Evolutionary conservation across 2,329 filamentous ascomycete species (phyloP).

Genomic region (Coccinonectria pachysandricola): DNA sequence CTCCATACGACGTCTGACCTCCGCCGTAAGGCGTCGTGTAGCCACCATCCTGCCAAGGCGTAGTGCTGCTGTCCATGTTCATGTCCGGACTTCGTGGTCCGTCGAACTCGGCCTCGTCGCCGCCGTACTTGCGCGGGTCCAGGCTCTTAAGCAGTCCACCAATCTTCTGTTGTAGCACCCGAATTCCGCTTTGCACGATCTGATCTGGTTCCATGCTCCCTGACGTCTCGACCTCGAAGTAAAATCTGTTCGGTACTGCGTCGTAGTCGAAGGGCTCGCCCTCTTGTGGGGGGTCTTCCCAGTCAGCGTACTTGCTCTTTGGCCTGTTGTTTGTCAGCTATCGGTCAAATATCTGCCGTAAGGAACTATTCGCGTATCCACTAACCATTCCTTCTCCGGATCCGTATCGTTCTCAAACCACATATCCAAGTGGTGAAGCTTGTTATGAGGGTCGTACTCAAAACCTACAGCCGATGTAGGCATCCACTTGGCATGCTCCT

Average conservation of each 20-base stretch:
- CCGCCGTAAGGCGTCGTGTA: slow-evolving; percentile 59
- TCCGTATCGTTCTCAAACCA: slow-evolving; percentile 80
- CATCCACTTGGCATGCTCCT: slow-evolving; percentile 98
- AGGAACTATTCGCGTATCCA: too few relatives aligned
- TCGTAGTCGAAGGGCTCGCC: slow-evolving; percentile 88
- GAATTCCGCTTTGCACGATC: slow-evolving; percentile 82
- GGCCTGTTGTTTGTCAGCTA: slow-evolving; percentile 47
- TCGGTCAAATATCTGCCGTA: too few relatives aligned
- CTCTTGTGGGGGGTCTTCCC: slow-evolving; percentile 69
- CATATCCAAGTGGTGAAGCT: slow-evolving; percentile 79
- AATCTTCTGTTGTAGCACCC: slow-evolving; percentile 81
- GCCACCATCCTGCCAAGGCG: slow-evolving; percentile 51
- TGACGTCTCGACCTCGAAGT: slow-evolving; percentile 84
- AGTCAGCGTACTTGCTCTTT: slow-evolving; percentile 66
- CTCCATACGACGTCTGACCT: slow-evolving; percentile 56
- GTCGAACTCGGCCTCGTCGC: slow-evolving; percentile 49
- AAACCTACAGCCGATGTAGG: slow-evolving; percentile 88
- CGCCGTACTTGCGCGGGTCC: slow-evolving; percentile 38
- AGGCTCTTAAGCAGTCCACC: slow-evolving; percentile 60
- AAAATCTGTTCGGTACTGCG: slow-evolving; percentile 75
- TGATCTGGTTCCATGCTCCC: slow-evolving; percentile 82
- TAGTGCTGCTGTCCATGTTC: slow-evolving; percentile 47
- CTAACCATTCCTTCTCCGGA: slow-evolving; percentile 73
- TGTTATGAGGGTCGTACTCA: slow-evolving; percentile 97
- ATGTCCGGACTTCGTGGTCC: slow-evolving; percentile 57